phyloP scores from a whole-genome alignment of 2,329 filamentous ascomycete genomes.

The Thelonectria discophora region DNA sequence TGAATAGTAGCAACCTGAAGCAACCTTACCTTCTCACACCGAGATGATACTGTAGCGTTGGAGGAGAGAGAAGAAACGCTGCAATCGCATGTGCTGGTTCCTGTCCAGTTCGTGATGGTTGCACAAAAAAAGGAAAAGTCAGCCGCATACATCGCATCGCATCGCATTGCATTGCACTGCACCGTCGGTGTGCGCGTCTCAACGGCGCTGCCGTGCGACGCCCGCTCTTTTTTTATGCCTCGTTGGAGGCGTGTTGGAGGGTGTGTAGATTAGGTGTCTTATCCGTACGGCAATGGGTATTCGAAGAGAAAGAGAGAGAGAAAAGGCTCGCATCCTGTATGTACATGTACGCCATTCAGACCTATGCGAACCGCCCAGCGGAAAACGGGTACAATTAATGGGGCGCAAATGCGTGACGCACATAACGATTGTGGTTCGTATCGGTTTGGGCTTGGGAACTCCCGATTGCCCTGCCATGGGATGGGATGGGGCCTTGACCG shows the following conservation, averaged over 20 bases:
- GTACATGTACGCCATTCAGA: not conserved
- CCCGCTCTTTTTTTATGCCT: not conserved
- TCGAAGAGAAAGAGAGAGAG: not conserved
- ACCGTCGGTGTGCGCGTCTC: conserved; percentile 26
- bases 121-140: conserved; percentile 27
- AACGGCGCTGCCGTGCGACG: conserved; percentile 39
- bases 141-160: no score
- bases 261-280: no score
- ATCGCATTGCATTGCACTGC: conserved; percentile 33
- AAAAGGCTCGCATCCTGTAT: no score
- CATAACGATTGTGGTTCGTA: conserved; percentile 33
- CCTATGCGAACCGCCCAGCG: conserved; percentile 6
- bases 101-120: conserved; percentile 24
- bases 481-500: conserved; percentile 37
- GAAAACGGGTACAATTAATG: not conserved
- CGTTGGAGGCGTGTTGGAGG: no score
- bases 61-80: not conserved
- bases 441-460: conserved; percentile 34
- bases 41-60: no score
- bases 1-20: no score
- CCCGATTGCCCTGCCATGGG: conserved; percentile 21
- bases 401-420: conserved; percentile 7
- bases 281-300: no score
- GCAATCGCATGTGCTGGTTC: no score
- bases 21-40: no score